Base-by-base conservation (phyloP, 371 early-diverging fungal genomes). In the Phascolomyces articulosus region DNA sequence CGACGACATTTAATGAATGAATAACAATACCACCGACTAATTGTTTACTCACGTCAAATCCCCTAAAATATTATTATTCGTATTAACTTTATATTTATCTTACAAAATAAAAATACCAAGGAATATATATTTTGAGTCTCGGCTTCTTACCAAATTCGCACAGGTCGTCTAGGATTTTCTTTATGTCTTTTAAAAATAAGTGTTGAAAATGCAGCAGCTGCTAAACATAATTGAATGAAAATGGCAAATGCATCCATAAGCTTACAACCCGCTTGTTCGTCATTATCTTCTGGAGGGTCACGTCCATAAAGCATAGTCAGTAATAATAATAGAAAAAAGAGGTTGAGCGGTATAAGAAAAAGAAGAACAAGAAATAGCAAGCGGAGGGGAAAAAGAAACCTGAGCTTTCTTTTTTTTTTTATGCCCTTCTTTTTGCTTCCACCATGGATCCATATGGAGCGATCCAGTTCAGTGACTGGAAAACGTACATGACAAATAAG, bases 11-110 rank as follows among this genome's bases (percentile, higher is more conserved):
- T 16, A 90, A 72, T 3, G 84, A 73, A 64, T 90, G 90, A 23
- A 90, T 79, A 40, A 87, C 77, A n/a, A 80, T 72, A 21, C 86
- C 86, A 20, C 90, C 90, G 16, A 85, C 79, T 15, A 85, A 74
- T 66, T 90, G 90, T 62, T 89, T 89, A 68, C 86, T 85, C 28
- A 87, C 85, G 75, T 90, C 90, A 38, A 84, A 80, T 21, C 77
- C 74, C 90, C 90, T 89, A 70, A 29, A 44, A 2, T 34, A 34
- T 34, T 6, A 6, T 0, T 34, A 34, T 34, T 6, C 11, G 34
- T 34, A 34, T 34, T 34, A 34, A 11, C 11, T 34, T 9, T 34
- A 34, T 34, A 34, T 34, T 9, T 34, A 34, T 34, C 2, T 34
- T 34, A 34, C 0, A 11, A 11, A 9, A 11, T 34, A 9, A 9